These are phyloP conservation scores for Fagopyrum homotropicum DNA, from an alignment of 148 eudicot genomes.

Conservation along the genomic window DNA sequence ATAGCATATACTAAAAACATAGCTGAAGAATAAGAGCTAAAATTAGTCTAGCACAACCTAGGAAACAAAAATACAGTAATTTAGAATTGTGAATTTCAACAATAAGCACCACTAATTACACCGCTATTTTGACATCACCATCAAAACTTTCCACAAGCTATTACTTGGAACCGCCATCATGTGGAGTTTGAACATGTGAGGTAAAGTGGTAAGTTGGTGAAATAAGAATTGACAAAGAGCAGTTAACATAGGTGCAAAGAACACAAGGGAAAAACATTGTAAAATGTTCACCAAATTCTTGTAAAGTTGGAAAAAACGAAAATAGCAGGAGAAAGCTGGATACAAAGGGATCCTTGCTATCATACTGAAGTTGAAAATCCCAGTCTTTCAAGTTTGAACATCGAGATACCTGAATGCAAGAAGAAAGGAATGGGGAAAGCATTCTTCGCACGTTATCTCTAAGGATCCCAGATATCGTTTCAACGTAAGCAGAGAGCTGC, in stretches of 20 bases:
- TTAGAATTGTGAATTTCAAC: too few relatives aligned
- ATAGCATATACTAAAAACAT: too few relatives aligned
- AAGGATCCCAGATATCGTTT: constrained; percentile 72
- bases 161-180: too few relatives aligned
- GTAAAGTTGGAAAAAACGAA: background rate
- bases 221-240: background rate
- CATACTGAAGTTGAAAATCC: background rate
- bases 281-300: background rate
- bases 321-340: background rate
- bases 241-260: background rate
- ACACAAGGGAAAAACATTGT: background rate
- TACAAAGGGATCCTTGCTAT: background rate
- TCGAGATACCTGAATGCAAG: constrained; percentile 63
- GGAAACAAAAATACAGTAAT: too few relatives aligned
- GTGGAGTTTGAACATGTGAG: too few relatives aligned
- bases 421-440: constrained; percentile 50
- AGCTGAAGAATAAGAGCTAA: too few relatives aligned
- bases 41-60: too few relatives aligned
- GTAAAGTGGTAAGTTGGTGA: background rate
- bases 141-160: too few relatives aligned
- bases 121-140: too few relatives aligned
- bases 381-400: background rate
- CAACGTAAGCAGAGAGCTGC: constrained; percentile 92
- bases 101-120: too few relatives aligned
- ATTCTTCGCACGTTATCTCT: constrained; percentile 69